Conservation (phyloP, 2,329 filamentous ascomycete species). For the Lithohypha guttulata region DNA sequence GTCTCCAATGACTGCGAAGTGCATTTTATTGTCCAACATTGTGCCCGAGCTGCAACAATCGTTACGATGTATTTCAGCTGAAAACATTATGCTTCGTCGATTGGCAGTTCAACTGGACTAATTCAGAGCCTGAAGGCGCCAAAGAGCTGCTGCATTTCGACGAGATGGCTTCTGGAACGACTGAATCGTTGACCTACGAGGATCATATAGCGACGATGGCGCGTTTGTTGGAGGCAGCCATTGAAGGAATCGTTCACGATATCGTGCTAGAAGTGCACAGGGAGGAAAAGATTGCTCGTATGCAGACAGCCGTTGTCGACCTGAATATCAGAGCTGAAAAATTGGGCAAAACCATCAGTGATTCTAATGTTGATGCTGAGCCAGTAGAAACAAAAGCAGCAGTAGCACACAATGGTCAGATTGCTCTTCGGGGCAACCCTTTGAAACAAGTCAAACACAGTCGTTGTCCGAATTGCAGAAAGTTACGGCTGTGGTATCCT, state of each 20-base stretch:
- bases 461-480: conserved; percentile 49
- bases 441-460: conserved; percentile 49
- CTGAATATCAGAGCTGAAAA: conserved; percentile 34
- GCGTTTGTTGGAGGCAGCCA: conserved; percentile 45
- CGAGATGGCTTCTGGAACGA: not conserved
- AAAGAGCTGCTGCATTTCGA: too few species aligned
- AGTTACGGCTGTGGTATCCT: conserved; percentile 49
- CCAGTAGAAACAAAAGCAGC: conserved; percentile 40
- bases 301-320: conserved; percentile 40
- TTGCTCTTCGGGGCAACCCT: conserved; percentile 47
- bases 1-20: too few species aligned
- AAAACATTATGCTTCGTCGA: too few species aligned
- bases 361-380: conserved; percentile 24
- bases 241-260: conserved; percentile 51
- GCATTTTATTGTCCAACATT: too few species aligned
- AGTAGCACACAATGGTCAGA: conserved; percentile 42
- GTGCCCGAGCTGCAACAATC: too few species aligned
- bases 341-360: conserved; percentile 20
- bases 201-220: conserved; percentile 10
- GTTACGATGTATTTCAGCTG: too few species aligned
- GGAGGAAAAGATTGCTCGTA: conserved; percentile 49
- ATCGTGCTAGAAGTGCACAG: conserved; percentile 49
- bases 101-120: too few species aligned
- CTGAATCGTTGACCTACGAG: conserved; percentile 3
- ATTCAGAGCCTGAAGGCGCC: too few species aligned